Base-by-base conservation (phyloP, 140 eudicot genomes). In the Oenanthe javanica region DNA sequence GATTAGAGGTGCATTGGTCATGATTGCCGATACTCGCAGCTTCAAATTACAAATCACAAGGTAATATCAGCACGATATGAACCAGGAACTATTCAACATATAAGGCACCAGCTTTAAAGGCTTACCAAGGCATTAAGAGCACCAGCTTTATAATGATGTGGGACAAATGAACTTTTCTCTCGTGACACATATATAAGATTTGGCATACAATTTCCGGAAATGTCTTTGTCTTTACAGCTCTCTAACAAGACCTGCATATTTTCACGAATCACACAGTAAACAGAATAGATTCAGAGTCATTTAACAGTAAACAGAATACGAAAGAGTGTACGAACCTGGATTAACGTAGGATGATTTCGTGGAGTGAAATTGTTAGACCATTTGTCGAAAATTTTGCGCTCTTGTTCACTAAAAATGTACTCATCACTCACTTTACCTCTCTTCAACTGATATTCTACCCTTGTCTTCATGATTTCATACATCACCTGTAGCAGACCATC, bases 1-100 rank as follows among this genome's bases (percentile, higher is more conserved):
- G 23, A 93, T 49, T 38, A 93, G 82, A 12, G 98, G 90, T 4
- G 94, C 86, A 82, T 93, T 93, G 57, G 90, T 93, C 98, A 93
- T 88, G 15, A 79, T 69, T 18, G 88, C 91, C 6, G 96, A 93
- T 67, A 91, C 94, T 42, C 98, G 94, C 72, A 91, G 91, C 97
- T 93, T 79, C 36, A 80, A 76, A 78, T 54, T 9, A 69, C 27
- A 6, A 81, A 66, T 4, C 74, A 67, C 45, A 3, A 13, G 21
- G 8, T 9, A 31, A 67, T 25, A 25, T 67, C 43, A 67, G 74
- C 46, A 63, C 7, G 40, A 36, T 36, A 36, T 36, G 40, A 36
- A 36, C 40, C 40, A 36, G 40, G 40, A 36, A 36, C 2, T 36
- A 36, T 36, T 36, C 40, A 36, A 36, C 40, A 36, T 36, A 36